Conservation (phyloP, 768 basidiomycete genomes). For the Psilocybe azurescens region DNA sequence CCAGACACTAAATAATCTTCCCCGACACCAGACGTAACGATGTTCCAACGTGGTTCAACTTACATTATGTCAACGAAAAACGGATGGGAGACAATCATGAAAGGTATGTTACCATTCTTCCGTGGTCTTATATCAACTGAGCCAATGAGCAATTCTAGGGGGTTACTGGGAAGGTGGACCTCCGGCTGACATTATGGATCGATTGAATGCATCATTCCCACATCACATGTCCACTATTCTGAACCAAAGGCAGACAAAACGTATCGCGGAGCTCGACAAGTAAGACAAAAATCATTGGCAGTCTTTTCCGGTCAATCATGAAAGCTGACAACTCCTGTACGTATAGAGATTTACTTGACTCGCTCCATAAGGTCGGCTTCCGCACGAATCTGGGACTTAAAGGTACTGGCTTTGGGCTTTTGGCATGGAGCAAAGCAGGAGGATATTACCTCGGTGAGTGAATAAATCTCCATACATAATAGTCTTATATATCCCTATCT, state of each 20-base stretch:
- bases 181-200: conserved; percentile 55
- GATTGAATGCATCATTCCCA: conserved; percentile 53
- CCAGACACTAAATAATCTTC: background rate
- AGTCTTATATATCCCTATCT: too few species aligned
- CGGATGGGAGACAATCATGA: conserved; percentile 35
- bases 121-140: too few species aligned
- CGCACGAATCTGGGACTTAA: conserved; percentile 44
- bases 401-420: conserved; percentile 40
- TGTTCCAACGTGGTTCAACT: conserved; percentile 41
- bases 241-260: conserved; percentile 21
- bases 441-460: conserved; percentile 44
- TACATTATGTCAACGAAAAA: conserved; percentile 55
- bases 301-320: background rate
- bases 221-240: conserved; percentile 31
- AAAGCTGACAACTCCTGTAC: background rate
- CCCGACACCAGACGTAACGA: conserved; percentile 18
- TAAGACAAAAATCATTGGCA: conserved; percentile 14
- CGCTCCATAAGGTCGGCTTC: conserved; percentile 51
- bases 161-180: conserved; percentile 54
- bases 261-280: conserved; percentile 43
- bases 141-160: conserved; percentile 16
- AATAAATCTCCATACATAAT: too few species aligned
- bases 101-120: conserved; percentile 19
- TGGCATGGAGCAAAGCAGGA: conserved; percentile 37
- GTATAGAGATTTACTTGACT: conserved; percentile 39